Percentiles rank a stretch among this genome's conserved stretches.
phyloP scores from a whole-genome alignment of 148 eudicot species.

The Dianthus caryophyllus region DNA sequence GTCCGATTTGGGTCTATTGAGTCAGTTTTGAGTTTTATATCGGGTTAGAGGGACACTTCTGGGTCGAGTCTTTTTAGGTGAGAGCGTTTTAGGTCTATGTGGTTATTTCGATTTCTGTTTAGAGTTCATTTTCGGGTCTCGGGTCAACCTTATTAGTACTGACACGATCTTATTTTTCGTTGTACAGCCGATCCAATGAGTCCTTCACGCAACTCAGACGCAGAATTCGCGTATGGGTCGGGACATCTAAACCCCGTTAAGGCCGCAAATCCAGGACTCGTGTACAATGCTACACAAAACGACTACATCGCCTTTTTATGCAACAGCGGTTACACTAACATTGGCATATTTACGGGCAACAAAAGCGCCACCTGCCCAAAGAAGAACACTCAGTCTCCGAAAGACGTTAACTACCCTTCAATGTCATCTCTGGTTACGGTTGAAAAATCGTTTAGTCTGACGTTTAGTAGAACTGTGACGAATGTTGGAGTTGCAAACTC shows the following conservation, averaged over 20 bases:
- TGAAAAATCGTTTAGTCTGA: background rate
- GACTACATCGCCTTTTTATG: slow-evolving; percentile 44
- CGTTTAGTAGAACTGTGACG: slow-evolving; percentile 44
- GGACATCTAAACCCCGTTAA: slow-evolving; percentile 30
- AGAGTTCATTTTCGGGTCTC: no score
- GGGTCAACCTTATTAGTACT: no score
- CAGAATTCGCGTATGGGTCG: slow-evolving; percentile 11
- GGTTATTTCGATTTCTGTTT: no score
- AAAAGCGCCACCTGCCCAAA: slow-evolving; percentile 11
- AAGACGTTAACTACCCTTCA: slow-evolving; percentile 57
- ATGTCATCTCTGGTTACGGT: slow-evolving; percentile 21
- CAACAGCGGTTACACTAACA: slow-evolving; percentile 14
- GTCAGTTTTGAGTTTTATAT: no score
- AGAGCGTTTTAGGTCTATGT: no score
- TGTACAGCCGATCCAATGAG: background rate
- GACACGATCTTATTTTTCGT: background rate
- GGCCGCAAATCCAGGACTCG: slow-evolving; percentile 51
- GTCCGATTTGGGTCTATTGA: no score
- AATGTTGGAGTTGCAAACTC: slow-evolving; percentile 50
- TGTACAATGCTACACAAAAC: slow-evolving; percentile 33
- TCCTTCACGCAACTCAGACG: background rate
- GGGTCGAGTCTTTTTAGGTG: no score
- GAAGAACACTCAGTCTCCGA: background rate
- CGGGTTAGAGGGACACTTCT: no score
- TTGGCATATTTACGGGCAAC: slow-evolving; percentile 10